A percentile compares a stretch with the other conserved stretches of the same genome.
Conservation (phyloP, 2,329 filamentous ascomycete species). For the Fusarium sublunatum region DNA sequence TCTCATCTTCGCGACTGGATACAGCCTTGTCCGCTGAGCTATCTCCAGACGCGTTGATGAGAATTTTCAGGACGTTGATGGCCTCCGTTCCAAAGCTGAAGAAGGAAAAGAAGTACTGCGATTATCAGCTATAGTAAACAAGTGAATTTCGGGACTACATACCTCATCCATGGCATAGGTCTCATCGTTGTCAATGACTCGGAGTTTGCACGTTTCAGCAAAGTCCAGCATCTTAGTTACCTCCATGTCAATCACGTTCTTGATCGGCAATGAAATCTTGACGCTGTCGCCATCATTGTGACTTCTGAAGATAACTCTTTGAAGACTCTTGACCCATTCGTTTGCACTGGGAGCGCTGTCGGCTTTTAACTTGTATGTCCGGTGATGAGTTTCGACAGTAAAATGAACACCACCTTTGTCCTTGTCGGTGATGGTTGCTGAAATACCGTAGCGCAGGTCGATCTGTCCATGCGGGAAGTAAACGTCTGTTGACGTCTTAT, state of each 20-base stretch:
- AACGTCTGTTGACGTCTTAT: conserved; percentile 81
- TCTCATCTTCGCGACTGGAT: conserved; percentile 25
- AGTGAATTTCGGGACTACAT: conserved; percentile 41
- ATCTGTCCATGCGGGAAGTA: conserved; percentile 95
- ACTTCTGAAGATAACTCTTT: conserved; percentile 93
- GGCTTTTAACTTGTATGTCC: conserved; percentile 87
- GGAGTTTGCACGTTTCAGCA: conserved; percentile 92
- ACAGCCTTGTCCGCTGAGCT: conserved; percentile 41
- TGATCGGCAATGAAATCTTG: conserved; percentile 90
- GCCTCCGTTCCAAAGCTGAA: conserved; percentile 88
- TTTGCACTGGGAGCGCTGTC: conserved; percentile 89
- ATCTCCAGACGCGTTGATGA: conserved; percentile 68
- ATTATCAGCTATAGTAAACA: conserved; percentile 5
- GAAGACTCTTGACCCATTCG: conserved; percentile 95
- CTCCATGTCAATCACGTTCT: conserved; percentile 91
- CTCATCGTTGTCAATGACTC: conserved; percentile 92
- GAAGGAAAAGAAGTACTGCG: conserved; percentile 94
- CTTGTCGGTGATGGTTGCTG: conserved; percentile 80
- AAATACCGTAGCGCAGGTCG: conserved; percentile 90
- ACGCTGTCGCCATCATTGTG: conserved; percentile 98
- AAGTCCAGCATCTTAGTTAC: conserved; percentile 91
- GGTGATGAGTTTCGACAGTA: conserved; percentile 81
- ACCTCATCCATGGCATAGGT: conserved; percentile 96
- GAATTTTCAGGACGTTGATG: conserved; percentile 77
- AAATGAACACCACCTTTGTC: conserved; percentile 83